These are phyloP conservation scores for Coemansia umbellata DNA, from an alignment of 192 early-diverging fungal genomes.

Conservation along the genomic window DNA sequence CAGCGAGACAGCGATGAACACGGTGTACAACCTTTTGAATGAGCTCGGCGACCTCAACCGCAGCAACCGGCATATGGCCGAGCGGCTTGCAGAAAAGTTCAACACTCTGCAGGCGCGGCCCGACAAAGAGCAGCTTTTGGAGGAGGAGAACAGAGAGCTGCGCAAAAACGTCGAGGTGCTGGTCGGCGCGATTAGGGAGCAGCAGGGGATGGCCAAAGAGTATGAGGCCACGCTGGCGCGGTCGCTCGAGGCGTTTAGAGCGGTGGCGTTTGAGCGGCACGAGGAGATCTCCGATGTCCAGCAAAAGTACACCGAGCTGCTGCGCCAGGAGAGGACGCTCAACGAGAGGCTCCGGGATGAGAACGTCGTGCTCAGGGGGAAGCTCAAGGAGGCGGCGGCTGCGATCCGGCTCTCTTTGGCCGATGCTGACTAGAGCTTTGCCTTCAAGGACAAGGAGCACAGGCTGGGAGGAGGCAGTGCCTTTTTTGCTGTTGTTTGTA, in stretches of 20 bases:
- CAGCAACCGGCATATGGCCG: slow-evolving; percentile 38
- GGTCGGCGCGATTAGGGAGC: slow-evolving; percentile 30
- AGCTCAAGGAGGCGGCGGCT: slow-evolving; percentile 22
- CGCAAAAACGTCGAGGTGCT: slow-evolving; percentile 17
- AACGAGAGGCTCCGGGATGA: slow-evolving; percentile 26
- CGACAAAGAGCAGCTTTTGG: slow-evolving; percentile 2
- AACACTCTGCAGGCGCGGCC: slow-evolving; percentile 33
- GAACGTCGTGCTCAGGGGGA: slow-evolving; percentile 19
- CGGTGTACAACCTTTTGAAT: slow-evolving; percentile 42
- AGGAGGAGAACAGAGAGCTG: slow-evolving; percentile 23
- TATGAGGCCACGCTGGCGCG: slow-evolving; percentile 37
- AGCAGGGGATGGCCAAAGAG: slow-evolving; percentile 37
- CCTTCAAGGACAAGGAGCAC: too few species aligned
- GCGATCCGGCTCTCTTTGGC: slow-evolving; percentile 18
- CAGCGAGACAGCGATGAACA: slow-evolving; percentile 43
- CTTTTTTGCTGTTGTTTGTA: too few species aligned
- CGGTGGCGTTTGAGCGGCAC: slow-evolving; percentile 37
- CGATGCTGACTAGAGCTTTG: neutral
- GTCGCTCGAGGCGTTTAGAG: slow-evolving; percentile 26
- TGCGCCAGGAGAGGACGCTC: slow-evolving; percentile 22
- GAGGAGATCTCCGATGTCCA: slow-evolving; percentile 27
- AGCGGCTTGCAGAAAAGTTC: slow-evolving; percentile 35
- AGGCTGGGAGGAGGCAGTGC: too few species aligned
- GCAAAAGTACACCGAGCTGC: slow-evolving; percentile 28
- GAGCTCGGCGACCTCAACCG: slow-evolving; percentile 47